These are phyloP conservation scores for Astrothelium subdiscretum DNA, from an alignment of 495 filamentous ascomycete genomes.

Conservation along the genomic window DNA sequence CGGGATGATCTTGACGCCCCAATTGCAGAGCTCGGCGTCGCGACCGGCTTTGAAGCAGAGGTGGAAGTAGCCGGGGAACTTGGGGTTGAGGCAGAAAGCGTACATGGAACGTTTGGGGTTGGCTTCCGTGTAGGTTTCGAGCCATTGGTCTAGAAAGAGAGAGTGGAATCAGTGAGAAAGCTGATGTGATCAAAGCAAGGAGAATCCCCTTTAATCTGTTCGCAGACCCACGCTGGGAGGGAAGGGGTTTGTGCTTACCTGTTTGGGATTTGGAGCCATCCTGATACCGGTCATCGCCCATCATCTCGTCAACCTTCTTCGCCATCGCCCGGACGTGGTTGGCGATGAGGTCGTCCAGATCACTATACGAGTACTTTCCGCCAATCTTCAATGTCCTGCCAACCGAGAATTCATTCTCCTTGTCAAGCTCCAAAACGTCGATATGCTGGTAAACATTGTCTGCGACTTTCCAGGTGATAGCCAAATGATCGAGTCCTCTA, in stretches of 20 bases:
- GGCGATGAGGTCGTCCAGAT: constrained; percentile 95
- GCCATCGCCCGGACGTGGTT: constrained; percentile 96
- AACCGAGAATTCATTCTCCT: constrained; percentile 90
- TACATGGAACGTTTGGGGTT: constrained; percentile 91
- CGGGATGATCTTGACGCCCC: constrained; percentile 84
- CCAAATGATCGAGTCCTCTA: constrained; percentile 86
- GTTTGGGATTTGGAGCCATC: constrained; percentile 65
- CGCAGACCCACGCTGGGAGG: too few relatives aligned
- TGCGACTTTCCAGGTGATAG: constrained; percentile 96
- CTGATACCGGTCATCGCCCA: constrained; percentile 83
- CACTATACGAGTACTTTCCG: constrained; percentile 79
- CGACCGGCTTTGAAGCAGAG: constrained; percentile 90
- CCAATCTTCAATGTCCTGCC: constrained; percentile 72
- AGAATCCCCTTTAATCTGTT: too few relatives aligned
- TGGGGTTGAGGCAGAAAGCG: constrained; percentile 84
- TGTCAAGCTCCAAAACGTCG: constrained; percentile 91
- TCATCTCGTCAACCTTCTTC: constrained; percentile 93
- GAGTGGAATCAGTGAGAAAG: background rate
- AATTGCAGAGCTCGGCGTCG: constrained; percentile 56
- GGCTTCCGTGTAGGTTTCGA: constrained; percentile 87
- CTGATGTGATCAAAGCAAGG: too few relatives aligned
- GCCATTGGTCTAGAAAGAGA: constrained; percentile 67
- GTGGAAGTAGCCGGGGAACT: constrained; percentile 86
- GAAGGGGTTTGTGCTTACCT: constrained; percentile 45
- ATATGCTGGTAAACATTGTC: constrained; percentile 93